These are phyloP conservation scores for Leucaena leucocephala DNA, from an alignment of 306 rosid species.

Conservation along the genomic window DNA sequence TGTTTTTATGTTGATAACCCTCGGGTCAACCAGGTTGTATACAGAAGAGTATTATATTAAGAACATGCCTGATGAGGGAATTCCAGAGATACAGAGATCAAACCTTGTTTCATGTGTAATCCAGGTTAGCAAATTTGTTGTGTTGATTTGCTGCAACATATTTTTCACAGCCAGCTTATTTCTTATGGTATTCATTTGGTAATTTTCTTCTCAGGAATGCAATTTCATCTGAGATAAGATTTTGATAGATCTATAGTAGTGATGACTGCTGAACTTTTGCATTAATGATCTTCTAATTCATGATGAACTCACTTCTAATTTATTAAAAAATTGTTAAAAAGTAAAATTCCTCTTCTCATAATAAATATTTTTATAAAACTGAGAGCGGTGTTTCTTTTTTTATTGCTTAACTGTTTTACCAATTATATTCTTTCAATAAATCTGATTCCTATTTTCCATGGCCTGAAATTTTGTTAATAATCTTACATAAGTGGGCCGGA, in stretches of 20 bases:
- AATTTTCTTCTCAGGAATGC: conserved; percentile 31
- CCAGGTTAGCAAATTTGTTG: conserved; percentile 56
- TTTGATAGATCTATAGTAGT: conserved; percentile 33
- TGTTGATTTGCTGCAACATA: conserved; percentile 19
- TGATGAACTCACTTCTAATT: conserved; percentile 21
- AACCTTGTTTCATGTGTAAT: conserved; percentile 90
- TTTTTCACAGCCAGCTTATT: not conserved
- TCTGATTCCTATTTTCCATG: not conserved
- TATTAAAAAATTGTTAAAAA: not conserved
- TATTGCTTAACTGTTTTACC: not conserved
- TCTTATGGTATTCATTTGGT: not conserved
- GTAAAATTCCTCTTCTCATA: not conserved
- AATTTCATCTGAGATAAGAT: conserved; percentile 15
- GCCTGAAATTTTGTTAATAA: not conserved
- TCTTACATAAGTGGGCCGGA: conserved; percentile 7
- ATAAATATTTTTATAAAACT: not conserved
- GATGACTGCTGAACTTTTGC: conserved; percentile 17
- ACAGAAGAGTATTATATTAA: conserved; percentile 87
- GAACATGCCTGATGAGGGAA: conserved; percentile 80
- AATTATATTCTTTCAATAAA: not conserved
- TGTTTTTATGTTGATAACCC: not conserved
- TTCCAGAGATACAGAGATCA: conserved; percentile 95
- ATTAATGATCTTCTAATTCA: not conserved
- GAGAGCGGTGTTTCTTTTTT: not conserved
- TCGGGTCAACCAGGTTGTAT: conserved; percentile 62